Evolutionary conservation across 148 eudicot species (phyloP).

Genomic region (Camellia sinensis): DNA sequence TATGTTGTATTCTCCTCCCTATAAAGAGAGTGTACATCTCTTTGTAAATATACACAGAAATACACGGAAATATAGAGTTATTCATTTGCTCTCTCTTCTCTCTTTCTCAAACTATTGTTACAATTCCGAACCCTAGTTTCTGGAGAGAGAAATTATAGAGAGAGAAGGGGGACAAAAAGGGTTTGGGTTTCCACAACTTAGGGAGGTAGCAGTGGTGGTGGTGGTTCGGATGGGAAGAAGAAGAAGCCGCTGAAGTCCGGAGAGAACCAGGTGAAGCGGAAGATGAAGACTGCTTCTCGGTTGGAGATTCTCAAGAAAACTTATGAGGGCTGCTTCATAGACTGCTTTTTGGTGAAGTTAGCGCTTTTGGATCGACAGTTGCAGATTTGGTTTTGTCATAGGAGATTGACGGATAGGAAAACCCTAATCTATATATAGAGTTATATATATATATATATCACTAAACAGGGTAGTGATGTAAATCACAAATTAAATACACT

Average conservation of each 20-base stretch:
- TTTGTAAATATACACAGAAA: too few species aligned
- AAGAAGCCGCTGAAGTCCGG: slow-evolving; percentile 44
- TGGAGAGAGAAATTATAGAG: not conserved
- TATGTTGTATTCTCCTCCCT: too few species aligned
- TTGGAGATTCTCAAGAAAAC: slow-evolving; percentile 72
- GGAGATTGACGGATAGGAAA: slow-evolving; percentile 80
- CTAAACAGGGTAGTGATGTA: too few species aligned
- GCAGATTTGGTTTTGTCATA: slow-evolving; percentile 94
- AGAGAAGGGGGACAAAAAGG: not conserved
- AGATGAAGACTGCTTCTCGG: slow-evolving; percentile 84
- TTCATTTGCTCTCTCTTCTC: too few species aligned
- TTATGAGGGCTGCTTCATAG: slow-evolving; percentile 43
- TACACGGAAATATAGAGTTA: too few species aligned
- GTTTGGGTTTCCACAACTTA: slow-evolving; percentile 16
- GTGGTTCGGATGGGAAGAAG: slow-evolving; percentile 42
- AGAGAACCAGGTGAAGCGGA: slow-evolving; percentile 63
- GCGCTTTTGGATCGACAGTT: slow-evolving; percentile 79
- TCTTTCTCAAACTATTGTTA: too few species aligned
- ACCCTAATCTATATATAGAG: not conserved
- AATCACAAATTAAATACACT: too few species aligned
- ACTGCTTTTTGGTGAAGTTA: slow-evolving; percentile 39
- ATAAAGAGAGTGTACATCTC: too few species aligned
- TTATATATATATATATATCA: too few species aligned
- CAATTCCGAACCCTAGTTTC: not conserved
- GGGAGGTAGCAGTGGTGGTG: slow-evolving; percentile 30